A percentile compares a stretch with the other conserved stretches of the same genome.
These are phyloP conservation scores for Claviceps digitariae DNA, from an alignment of 2,329 filamentous ascomycete species.

Conservation along the genomic window DNA sequence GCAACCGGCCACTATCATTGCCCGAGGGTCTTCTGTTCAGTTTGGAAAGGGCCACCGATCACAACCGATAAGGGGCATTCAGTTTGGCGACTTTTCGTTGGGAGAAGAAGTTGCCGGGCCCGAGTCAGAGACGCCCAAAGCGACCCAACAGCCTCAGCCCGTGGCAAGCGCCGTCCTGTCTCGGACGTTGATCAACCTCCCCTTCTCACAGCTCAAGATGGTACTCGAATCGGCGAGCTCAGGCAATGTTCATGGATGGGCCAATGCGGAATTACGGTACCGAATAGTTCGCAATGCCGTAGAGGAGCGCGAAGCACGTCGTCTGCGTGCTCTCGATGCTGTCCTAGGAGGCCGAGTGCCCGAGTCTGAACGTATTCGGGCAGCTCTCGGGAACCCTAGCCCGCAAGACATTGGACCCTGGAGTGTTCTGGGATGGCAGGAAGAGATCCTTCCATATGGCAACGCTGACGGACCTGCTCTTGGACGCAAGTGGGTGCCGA, in stretches of 20 bases:
- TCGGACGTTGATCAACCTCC: slow-evolving; percentile 54
- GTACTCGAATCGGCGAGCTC: slow-evolving; percentile 47
- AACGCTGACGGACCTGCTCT: slow-evolving; percentile 29
- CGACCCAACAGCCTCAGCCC: slow-evolving; percentile 14
- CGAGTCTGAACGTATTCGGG: slow-evolving; percentile 21
- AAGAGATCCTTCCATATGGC: slow-evolving; percentile 25
- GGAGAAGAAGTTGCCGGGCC: slow-evolving; percentile 13
- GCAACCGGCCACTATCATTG: slow-evolving; percentile 15
- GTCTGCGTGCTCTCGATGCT: slow-evolving; percentile 31
- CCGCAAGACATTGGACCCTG: slow-evolving; percentile 28
- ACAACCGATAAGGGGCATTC: slow-evolving; percentile 46
- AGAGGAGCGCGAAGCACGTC: slow-evolving; percentile 43
- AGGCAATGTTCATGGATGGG: slow-evolving; percentile 36
- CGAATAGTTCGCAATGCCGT: slow-evolving; percentile 37
- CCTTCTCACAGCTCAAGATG: slow-evolving; percentile 51
- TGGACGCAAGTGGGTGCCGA: slow-evolving; percentile 30
- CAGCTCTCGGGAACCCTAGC: slow-evolving; percentile 23
- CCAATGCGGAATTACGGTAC: slow-evolving; percentile 31
- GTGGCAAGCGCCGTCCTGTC: slow-evolving; percentile 41
- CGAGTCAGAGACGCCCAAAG: slow-evolving; percentile 18
- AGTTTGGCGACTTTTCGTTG: slow-evolving; percentile 53
- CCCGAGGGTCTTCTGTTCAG: slow-evolving; percentile 23
- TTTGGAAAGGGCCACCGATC: slow-evolving; percentile 28
- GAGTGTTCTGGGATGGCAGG: slow-evolving; percentile 37
- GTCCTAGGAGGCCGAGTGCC: slow-evolving; percentile 23